phyloP scores from a whole-genome alignment of 805 yeast genomes.

The Pichia gijzeniarum region DNA sequence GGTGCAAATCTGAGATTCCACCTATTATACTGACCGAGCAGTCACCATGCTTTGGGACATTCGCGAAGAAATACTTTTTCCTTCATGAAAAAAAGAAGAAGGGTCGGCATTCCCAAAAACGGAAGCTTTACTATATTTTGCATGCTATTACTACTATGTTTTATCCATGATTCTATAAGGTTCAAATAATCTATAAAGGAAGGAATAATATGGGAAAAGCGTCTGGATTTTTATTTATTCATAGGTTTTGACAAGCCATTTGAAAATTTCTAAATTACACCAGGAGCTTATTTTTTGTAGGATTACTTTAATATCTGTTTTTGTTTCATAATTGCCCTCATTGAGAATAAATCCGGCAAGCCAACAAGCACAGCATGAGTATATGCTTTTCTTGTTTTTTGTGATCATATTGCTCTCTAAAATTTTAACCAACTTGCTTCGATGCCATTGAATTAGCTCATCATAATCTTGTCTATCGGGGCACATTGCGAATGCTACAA shows the following conservation, averaged over 20 bases:
- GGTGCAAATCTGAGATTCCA: too few relatives aligned
- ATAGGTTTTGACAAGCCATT: slow-evolving; percentile 7
- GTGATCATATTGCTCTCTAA: slow-evolving; percentile 7
- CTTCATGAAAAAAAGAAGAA: neutral
- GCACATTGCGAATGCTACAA: slow-evolving; percentile 10
- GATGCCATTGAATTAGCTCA: slow-evolving; percentile 34
- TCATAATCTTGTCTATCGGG: slow-evolving; percentile 12
- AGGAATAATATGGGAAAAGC: neutral
- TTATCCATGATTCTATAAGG: too few relatives aligned
- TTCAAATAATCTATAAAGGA: neutral
- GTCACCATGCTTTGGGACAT: neutral
- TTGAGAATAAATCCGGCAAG: slow-evolving; percentile 7
- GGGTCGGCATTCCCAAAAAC: too few relatives aligned
- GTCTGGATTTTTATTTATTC: neutral
- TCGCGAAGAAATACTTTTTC: neutral
- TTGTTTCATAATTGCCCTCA: slow-evolving; percentile 3
- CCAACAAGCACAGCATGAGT: slow-evolving; percentile 8
- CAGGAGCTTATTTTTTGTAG: slow-evolving; percentile 5
- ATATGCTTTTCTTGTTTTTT: slow-evolving; percentile 9
- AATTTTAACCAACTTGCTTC: slow-evolving; percentile 26
- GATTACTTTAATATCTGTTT: neutral
- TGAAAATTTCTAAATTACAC: slow-evolving; percentile 9
- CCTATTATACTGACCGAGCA: too few relatives aligned
- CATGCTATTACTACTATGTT: too few relatives aligned
- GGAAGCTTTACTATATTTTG: too few relatives aligned